phyloP scores from a whole-genome alignment of 2,329 filamentous ascomycete genomes.

The Clarireedia sp. region DNA sequence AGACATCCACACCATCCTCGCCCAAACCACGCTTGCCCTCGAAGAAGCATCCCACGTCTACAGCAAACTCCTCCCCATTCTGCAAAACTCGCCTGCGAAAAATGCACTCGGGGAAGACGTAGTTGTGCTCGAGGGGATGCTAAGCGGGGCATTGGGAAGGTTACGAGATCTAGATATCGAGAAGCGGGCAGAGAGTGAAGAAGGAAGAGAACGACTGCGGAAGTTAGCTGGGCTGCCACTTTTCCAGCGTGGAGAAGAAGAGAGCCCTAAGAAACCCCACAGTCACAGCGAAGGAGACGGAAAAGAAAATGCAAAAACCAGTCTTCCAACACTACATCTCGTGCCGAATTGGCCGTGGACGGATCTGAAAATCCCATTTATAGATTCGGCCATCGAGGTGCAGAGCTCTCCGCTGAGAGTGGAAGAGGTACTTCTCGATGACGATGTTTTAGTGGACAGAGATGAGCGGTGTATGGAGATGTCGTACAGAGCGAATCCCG shows the following conservation, averaged over 20 bases:
- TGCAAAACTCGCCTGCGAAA: not conserved
- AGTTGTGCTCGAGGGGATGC: not conserved
- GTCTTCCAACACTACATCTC: not conserved
- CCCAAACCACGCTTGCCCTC: not conserved
- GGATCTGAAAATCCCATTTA: conserved; percentile 1
- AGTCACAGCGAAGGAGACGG: not conserved
- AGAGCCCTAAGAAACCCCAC: not conserved
- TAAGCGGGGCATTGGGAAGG: not conserved
- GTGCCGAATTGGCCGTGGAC: not conserved
- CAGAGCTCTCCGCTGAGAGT: not conserved
- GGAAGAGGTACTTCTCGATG: not conserved
- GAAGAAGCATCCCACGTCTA: not conserved
- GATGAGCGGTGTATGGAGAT: not conserved
- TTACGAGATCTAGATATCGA: not conserved
- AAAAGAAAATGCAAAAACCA: not conserved
- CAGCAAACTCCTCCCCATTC: not conserved
- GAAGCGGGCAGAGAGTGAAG: not conserved
- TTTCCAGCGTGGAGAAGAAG: not conserved
- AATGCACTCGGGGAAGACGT: not conserved
- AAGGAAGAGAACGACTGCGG: too few relatives aligned
- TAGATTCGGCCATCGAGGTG: not conserved
- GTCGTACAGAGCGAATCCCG: not conserved
- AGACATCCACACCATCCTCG: not conserved
- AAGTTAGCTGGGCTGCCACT: not conserved
- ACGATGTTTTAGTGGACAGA: not conserved